Conservation (phyloP, 257 asterid species). For the Salvia miltiorrhiza region DNA sequence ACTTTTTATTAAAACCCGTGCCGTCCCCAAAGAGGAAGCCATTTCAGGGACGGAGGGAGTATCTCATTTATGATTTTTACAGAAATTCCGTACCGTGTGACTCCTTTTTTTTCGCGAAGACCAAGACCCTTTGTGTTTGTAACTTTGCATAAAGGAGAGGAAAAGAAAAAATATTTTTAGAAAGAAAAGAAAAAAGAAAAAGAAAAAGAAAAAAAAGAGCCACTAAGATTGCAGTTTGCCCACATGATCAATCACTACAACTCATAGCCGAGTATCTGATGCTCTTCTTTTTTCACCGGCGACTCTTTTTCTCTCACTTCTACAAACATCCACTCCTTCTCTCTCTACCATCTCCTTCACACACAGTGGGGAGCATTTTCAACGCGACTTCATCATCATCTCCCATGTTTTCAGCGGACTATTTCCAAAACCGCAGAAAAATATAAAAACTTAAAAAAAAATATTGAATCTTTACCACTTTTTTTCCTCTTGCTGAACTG, state of each 20-base stretch:
- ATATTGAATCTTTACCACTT: slow-evolving; percentile 21
- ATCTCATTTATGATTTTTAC: not conserved
- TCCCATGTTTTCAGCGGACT: not conserved
- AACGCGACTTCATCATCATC: not conserved
- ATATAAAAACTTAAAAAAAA: not conserved
- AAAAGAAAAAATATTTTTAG: not conserved
- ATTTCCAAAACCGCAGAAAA: not conserved
- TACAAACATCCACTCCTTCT: slow-evolving; percentile 1
- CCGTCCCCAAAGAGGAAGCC: too few relatives aligned
- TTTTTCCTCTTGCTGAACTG: slow-evolving; percentile 9
- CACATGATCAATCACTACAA: slow-evolving; percentile 14
- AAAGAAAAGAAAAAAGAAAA: not conserved
- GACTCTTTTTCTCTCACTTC: slow-evolving; percentile 3
- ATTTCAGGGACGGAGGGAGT: too few relatives aligned
- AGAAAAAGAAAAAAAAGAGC: not conserved
- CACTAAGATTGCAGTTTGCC: not conserved
- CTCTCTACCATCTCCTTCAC: slow-evolving; percentile 10
- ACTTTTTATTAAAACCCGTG: too few relatives aligned
- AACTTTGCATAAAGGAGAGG: too few relatives aligned
- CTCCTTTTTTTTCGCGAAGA: too few relatives aligned
- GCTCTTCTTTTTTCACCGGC: slow-evolving; percentile 17
- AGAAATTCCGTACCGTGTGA: too few relatives aligned
- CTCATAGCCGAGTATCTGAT: slow-evolving; percentile 13
- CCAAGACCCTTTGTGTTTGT: too few relatives aligned
- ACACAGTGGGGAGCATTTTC: not conserved